Evolutionary conservation across 768 basidiomycete species (phyloP).

Genomic region (Stropharia rugosoannulata): DNA sequence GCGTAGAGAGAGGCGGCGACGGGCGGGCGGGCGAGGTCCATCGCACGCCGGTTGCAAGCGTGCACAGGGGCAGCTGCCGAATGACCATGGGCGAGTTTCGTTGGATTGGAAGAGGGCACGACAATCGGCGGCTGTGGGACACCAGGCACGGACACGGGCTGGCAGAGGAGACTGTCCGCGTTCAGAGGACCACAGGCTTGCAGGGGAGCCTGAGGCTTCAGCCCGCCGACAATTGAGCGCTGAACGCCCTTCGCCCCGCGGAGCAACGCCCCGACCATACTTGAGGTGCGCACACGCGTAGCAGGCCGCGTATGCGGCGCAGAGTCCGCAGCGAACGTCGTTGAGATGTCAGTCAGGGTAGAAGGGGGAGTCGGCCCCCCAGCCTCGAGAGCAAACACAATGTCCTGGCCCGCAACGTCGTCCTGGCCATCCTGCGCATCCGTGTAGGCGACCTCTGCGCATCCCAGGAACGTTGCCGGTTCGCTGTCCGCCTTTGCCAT

Average conservation of each 20-base stretch:
- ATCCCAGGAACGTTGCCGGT: too few relatives aligned
- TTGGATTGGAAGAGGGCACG: not conserved
- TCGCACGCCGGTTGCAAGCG: conserved; percentile 3
- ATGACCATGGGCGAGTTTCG: not conserved
- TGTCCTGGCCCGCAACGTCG: not conserved
- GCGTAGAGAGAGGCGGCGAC: not conserved
- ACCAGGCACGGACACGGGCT: conserved; percentile 9
- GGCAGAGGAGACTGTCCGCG: conserved; percentile 13
- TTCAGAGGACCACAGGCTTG: conserved; percentile 3
- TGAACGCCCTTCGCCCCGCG: conserved; percentile 14
- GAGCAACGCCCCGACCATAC: conserved; percentile 28
- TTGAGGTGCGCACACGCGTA: conserved; percentile 33
- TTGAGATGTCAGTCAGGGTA: conserved; percentile 19
- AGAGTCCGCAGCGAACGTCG: conserved; percentile 20
- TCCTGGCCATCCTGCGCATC: too few relatives aligned
- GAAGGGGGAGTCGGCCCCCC: not conserved
- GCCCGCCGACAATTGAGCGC: conserved; percentile 4
- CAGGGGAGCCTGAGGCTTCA: conserved; percentile 3
- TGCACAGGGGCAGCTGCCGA: conserved; percentile 1
- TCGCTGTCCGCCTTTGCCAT: too few relatives aligned
- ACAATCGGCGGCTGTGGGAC: not conserved
- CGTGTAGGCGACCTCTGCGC: too few relatives aligned
- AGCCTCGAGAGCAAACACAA: not conserved
- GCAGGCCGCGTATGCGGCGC: conserved; percentile 26
- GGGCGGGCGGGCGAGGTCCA: conserved; percentile 10